phyloP scores from a whole-genome alignment of 2,329 filamentous ascomycete genomes.

The Calonectria fujianensis region DNA sequence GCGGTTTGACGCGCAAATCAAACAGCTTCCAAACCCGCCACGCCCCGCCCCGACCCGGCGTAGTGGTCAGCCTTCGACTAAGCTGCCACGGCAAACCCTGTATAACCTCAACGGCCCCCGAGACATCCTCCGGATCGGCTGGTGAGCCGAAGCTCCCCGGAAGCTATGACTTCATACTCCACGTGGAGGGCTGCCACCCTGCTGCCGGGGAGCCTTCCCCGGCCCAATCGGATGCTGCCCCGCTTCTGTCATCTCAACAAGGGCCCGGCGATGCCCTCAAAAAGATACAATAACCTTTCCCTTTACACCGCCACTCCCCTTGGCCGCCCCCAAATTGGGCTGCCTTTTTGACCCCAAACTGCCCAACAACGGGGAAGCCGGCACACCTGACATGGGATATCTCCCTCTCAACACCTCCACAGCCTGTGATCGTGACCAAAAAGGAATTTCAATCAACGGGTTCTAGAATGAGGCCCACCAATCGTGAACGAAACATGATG shows the following conservation, averaged over 20 bases:
- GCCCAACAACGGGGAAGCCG: slow-evolving; percentile 6
- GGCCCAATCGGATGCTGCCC: slow-evolving; percentile 8
- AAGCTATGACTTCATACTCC: slow-evolving; percentile 23
- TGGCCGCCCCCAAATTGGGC: slow-evolving; percentile 9
- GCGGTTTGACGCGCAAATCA: neutral
- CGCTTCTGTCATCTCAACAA: slow-evolving; percentile 18
- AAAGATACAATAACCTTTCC: slow-evolving; percentile 20
- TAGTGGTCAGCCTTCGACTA: slow-evolving; percentile 1
- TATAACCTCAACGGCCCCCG: slow-evolving; percentile 8
- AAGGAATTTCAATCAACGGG: slow-evolving; percentile 11
- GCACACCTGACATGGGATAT: neutral
- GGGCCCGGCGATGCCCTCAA: slow-evolving; percentile 16
- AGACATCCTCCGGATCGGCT: neutral
- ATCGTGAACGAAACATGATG: neutral
- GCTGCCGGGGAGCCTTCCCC: slow-evolving; percentile 8
- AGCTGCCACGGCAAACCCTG: neutral
- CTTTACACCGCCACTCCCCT: slow-evolving; percentile 19
- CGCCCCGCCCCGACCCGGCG: slow-evolving; percentile 16
- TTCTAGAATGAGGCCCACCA: slow-evolving; percentile 28
- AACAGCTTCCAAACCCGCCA: neutral
- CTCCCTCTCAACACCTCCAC: neutral
- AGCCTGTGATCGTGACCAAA: slow-evolving; percentile 15
- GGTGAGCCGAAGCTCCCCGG: neutral
- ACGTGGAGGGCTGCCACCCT: slow-evolving; percentile 8
- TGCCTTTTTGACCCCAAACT: neutral